Evolutionary conservation across 2,329 filamentous ascomycete species (phyloP).

Genomic region (Arachnomyces sp.): DNA sequence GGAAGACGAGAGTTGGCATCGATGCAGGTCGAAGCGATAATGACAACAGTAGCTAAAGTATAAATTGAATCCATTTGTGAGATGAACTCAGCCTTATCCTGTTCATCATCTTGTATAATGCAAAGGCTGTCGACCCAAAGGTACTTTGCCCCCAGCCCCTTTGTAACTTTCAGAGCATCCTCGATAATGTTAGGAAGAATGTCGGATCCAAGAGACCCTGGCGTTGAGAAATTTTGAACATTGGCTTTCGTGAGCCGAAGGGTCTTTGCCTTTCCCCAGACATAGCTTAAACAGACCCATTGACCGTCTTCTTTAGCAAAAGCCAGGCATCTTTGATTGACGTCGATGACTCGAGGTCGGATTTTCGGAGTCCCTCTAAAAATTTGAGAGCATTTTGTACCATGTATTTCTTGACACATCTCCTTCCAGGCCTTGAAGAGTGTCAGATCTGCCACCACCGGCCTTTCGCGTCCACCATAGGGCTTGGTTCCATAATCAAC

Average conservation of each 20-base stretch:
- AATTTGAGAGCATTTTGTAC: too few species aligned
- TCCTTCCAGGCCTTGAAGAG: slow-evolving; percentile 7
- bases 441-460: neutral
- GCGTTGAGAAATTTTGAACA: slow-evolving; percentile 4
- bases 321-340: slow-evolving; percentile 6
- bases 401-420: slow-evolving; percentile 3
- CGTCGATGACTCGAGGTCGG: slow-evolving; percentile 7
- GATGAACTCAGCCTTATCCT: too few species aligned
- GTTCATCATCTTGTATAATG: slow-evolving; percentile 16
- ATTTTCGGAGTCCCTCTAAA: too few species aligned
- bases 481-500: too few species aligned
- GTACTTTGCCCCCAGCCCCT: slow-evolving; percentile 11
- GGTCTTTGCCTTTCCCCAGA: slow-evolving; percentile 7
- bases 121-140: slow-evolving; percentile 19
- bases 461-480: slow-evolving; percentile 2
- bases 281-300: slow-evolving; percentile 10
- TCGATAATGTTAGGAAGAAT: slow-evolving; percentile 5
- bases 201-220: slow-evolving; percentile 3
- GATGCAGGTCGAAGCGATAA: slow-evolving; percentile 7
- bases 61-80: slow-evolving; percentile 15
- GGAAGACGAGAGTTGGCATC: slow-evolving; percentile 10
- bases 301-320: slow-evolving; percentile 2
- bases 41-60: slow-evolving; percentile 7
- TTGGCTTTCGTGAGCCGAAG: slow-evolving; percentile 3
- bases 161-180: slow-evolving; percentile 8